These are phyloP conservation scores for Arabidopsis arenosa DNA, from an alignment of 345 rosid species.

Conservation along the genomic window DNA sequence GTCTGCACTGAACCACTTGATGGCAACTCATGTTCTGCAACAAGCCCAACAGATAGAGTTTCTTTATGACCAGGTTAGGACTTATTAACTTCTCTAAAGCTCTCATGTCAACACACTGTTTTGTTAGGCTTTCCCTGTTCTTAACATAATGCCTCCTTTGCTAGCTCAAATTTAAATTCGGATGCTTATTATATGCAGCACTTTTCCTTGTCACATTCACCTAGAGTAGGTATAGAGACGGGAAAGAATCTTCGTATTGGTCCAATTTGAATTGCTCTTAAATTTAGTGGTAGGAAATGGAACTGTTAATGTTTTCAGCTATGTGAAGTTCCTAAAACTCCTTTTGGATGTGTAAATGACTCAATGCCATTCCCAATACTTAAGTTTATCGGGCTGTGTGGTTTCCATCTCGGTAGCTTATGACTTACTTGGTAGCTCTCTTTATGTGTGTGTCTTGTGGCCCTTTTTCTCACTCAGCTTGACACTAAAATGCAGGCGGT, in stretches of 20 bases:
- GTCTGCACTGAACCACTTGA: conserved; percentile 94
- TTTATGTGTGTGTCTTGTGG: neutral
- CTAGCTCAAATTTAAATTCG: neutral
- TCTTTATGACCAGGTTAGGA: conserved; percentile 82
- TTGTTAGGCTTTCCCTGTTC: conserved; percentile 12
- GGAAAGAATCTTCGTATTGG: neutral
- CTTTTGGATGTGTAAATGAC: conserved; percentile 19
- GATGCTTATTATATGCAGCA: neutral
- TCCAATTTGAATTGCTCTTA: conserved; percentile 16
- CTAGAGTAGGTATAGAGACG: conserved; percentile 13
- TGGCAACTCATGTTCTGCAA: conserved; percentile 93
- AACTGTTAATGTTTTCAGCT: conserved; percentile 21
- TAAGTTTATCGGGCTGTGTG: neutral
- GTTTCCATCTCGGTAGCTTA: neutral
- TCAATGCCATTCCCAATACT: conserved; percentile 25
- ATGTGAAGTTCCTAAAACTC: conserved; percentile 15
- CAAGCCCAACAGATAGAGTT: conserved; percentile 93
- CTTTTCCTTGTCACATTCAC: conserved; percentile 13
- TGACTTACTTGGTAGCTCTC: conserved; percentile 4
- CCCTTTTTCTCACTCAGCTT: conserved; percentile 24
- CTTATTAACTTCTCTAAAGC: conserved; percentile 24
- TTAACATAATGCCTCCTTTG: conserved; percentile 9
- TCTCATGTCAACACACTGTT: conserved; percentile 9
- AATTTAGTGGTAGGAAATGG: neutral
- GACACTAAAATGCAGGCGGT: conserved; percentile 62